Base-by-base conservation (phyloP, 129 eudicot species). In the Tagetes erecta region DNA sequence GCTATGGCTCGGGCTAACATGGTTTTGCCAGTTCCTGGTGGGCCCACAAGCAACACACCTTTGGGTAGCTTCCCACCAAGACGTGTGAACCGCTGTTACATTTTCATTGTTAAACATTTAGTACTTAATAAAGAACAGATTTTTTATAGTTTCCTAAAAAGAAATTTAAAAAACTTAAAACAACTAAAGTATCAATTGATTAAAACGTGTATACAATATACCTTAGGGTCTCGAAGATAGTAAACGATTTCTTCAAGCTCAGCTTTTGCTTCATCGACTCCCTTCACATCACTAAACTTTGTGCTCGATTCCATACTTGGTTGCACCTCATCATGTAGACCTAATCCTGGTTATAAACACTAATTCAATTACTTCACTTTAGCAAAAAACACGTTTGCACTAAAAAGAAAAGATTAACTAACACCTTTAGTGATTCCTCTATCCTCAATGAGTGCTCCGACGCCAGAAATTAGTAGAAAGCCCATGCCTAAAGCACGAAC, bases 201-300 rank as follows among this genome's bases (percentile, higher is more conserved):
- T 10, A 27, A 39, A 36, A 8, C 0, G 1, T 4, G 1, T 51
- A 70, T 8, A 11, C 6, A 40, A 39, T 30, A 69, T 83, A 89
- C 99, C 96, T 95, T 95, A 62, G 97, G 99, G 80, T 95, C 97
- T 49, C 96, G 97, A 65, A 95, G 97, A 83, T 95, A 95, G 83
- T 86, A 95, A 73, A 95, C 99, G 47, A 95, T 95, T 78, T 95
- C 99, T 81, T 91, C 97, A 51, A 94, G 90, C 83, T 94, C 99
- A 11, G 86, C 82, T 91, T 94, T 94, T 75, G 99, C 99, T 79
- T 94, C 99, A 77, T 94, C 99, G 36, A 94, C 99, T 37, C 99
- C 97, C 83, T 94, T 94, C 20, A 94, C 97, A 73, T 94, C 97
- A 79, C 82, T 85, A 70, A 94, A 94, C 38, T 86, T 94, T 20